Evolutionary conservation across 768 basidiomycete genomes (phyloP).

Genomic region (Auriscalpium orientale): DNA sequence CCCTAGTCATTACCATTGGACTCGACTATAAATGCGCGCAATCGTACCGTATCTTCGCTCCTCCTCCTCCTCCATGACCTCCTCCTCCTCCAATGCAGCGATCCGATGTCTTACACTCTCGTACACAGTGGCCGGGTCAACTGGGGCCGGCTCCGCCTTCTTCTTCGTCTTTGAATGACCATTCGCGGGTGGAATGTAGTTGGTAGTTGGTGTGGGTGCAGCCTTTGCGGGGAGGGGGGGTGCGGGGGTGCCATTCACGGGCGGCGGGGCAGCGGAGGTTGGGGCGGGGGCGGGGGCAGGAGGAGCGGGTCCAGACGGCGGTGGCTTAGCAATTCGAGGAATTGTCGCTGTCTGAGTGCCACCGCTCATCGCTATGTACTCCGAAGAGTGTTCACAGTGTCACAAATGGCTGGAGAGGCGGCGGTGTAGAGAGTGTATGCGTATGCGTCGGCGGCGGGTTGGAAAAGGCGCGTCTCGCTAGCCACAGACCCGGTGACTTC

Average conservation of each 20-base stretch:
- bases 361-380: too few species aligned
- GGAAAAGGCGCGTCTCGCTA: too few species aligned
- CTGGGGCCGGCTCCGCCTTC: constrained; percentile 56
- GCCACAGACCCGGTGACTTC: too few species aligned
- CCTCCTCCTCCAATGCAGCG: constrained; percentile 83
- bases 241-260: constrained; percentile 13
- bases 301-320: constrained; percentile 25
- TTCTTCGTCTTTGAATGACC: constrained; percentile 44
- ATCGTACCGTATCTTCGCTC: constrained; percentile 65
- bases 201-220: constrained; percentile 29
- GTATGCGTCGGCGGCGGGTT: neutral
- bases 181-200: constrained; percentile 20
- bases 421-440: neutral
- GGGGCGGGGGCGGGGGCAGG: constrained; percentile 48
- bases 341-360: neutral
- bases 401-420: neutral
- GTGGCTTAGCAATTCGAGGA: constrained; percentile 18
- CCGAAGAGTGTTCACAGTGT: too few species aligned
- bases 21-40: constrained; percentile 2
- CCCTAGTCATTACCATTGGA: neutral
- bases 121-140: constrained; percentile 83
- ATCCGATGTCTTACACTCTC: constrained; percentile 85
- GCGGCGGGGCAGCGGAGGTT: neutral
- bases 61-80: constrained; percentile 82
- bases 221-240: constrained; percentile 37